Evolutionary conservation across 352 stramenopile genomes (phyloP).

Genomic region (Phytophthora sp.): DNA sequence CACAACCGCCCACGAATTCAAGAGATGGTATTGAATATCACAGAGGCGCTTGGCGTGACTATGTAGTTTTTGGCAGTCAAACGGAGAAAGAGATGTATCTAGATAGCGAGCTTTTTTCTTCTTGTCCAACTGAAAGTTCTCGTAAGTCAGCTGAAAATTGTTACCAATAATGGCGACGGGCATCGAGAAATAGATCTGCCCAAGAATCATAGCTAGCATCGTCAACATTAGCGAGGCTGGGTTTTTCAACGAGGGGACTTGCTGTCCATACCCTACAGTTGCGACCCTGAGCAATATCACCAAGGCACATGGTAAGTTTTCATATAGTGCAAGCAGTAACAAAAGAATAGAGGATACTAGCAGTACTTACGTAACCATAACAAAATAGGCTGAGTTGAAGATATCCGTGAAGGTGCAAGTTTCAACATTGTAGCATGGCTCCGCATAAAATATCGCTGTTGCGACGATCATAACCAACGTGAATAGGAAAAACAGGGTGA

Average conservation of each 20-base stretch:
- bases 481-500: conserved; percentile 81
- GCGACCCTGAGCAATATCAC: conserved; percentile 48
- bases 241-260: conserved; percentile 70
- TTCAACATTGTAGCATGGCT: conserved; percentile 78
- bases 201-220: conserved; percentile 75
- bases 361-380: conserved; percentile 81
- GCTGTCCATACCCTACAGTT: conserved; percentile 77
- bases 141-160: conserved; percentile 72
- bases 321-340: neutral
- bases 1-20: conserved; percentile 52
- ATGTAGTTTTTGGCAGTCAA: conserved; percentile 55
- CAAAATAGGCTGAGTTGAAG: conserved; percentile 85
- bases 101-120: conserved; percentile 56
- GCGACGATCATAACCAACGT: conserved; percentile 78
- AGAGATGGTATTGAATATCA: conserved; percentile 67
- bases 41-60: conserved; percentile 55
- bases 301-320: neutral
- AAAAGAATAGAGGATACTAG: neutral
- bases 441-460: conserved; percentile 75
- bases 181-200: conserved; percentile 83
- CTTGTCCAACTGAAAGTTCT: conserved; percentile 62
- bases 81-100: conserved; percentile 59
- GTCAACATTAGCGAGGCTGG: conserved; percentile 51
- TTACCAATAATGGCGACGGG: conserved; percentile 79
- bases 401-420: conserved; percentile 86